Evolutionary conservation across 441 rosid species (phyloP), one percentile per base, ranked within the genome.

Genomic region (Macaranga tanarius): DNA sequence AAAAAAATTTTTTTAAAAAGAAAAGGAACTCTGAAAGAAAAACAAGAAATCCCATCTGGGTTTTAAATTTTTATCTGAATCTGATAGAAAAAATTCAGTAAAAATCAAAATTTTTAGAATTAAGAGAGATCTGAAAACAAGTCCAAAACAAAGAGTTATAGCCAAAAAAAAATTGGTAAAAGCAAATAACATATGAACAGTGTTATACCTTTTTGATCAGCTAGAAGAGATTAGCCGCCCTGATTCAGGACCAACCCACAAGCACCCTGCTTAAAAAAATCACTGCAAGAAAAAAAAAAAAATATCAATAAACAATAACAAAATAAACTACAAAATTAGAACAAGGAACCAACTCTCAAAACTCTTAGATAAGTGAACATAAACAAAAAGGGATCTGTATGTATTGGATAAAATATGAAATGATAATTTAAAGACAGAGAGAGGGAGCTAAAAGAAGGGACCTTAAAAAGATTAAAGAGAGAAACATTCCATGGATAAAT

Each of bases 61-160:
- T 70, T 79, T 81, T 40, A 31, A 57, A 47, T 50, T 68, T 51
- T 45, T 10, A 78, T 58, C 52, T 50, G 34, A 67, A 56, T 70
- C 69, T 50, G 28, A 62, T 22, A 34, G 16, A 62, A 65, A 57
- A 61, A 58, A 6, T 58, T 17, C 17, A 70, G 80, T 73, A 68
- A 75, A 77, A 79, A 76, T 72, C 80, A 79, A 77, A 86, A 75
- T 40, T 51, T 74, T 51, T 74, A 55, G 73, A 82, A 84, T 72
- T 74, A 79, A 55, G 23, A 80, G 73, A 69, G 81, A 81, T 73
- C 82, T 76, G 56, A 66, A 67, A 74, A 42, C 84, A 86, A 90
- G 85, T 83, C 89, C 74, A 81, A 65, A 69, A 76, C 60, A 52
- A 52, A 52, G 19, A 48, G 52, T 12, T 48, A 73, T 23, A 74